These are phyloP conservation scores for Lentinula novae-zelandiae DNA, from an alignment of 1,284 basidiomycete species.

Conservation along the genomic window DNA sequence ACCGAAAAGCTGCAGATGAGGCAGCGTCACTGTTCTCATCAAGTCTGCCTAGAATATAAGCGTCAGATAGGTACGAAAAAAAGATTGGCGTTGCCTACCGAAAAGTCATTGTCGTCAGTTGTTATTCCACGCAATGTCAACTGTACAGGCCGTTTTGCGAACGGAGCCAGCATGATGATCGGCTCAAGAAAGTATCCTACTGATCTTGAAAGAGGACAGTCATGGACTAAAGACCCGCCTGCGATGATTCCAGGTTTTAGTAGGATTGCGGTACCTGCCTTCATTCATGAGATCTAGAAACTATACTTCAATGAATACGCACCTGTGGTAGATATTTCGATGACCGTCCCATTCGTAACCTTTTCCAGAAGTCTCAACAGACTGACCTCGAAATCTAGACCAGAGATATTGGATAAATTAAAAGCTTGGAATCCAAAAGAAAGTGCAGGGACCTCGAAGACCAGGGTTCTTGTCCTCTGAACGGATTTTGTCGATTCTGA, in stretches of 20 bases:
- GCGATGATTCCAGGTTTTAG: constrained; percentile 90
- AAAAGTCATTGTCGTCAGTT: constrained; percentile 84
- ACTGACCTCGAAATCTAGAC: constrained; percentile 88
- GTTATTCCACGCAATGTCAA: constrained; percentile 89
- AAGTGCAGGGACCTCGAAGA: constrained; percentile 60
- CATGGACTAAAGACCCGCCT: constrained; percentile 82
- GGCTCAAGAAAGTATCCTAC: constrained; percentile 96
- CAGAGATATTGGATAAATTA: constrained; percentile 4
- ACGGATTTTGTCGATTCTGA: constrained; percentile 88
- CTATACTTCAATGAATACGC: constrained; percentile 19
- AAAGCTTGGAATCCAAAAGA: constrained; percentile 1
- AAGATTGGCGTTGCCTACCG: constrained; percentile 46
- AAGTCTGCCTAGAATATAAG: constrained; percentile 68
- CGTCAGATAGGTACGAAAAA: constrained; percentile 1
- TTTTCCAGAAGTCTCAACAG: constrained; percentile 89
- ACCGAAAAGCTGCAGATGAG: constrained; percentile 88
- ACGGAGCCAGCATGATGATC: constrained; percentile 87
- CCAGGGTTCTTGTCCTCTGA: constrained; percentile 93
- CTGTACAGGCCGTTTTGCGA: constrained; percentile 85
- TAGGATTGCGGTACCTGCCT: constrained; percentile 81
- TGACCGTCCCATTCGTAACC: constrained; percentile 90
- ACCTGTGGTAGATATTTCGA: constrained; percentile 98
- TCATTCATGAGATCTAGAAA: constrained; percentile 6
- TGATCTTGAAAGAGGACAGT: constrained; percentile 83
- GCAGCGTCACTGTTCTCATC: constrained; percentile 88